Percentiles rank a stretch among this genome's conserved stretches.
phyloP scores from a whole-genome alignment of 164 flowering plant genomes.

The Nymphaea colorata region DNA sequence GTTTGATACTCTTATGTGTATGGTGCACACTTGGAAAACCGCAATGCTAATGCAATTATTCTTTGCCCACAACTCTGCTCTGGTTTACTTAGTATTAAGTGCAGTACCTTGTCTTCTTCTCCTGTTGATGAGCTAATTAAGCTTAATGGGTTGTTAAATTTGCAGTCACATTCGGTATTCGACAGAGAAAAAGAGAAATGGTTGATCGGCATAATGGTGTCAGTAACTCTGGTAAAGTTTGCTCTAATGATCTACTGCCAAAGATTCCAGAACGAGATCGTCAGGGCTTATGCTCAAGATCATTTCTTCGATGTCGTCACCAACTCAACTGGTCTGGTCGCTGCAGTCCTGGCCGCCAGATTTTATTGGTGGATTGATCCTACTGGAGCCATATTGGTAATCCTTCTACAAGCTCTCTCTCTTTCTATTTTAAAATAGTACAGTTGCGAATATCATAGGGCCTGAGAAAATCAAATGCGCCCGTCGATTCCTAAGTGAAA shows the following conservation, averaged over 20 bases:
- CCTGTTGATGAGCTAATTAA: no score
- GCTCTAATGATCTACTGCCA: slow-evolving; percentile 56
- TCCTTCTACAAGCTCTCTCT: slow-evolving; percentile 3
- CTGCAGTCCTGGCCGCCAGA: slow-evolving; percentile 51
- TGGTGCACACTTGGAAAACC: no score
- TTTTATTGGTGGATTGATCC: slow-evolving; percentile 80
- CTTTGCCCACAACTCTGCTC: no score
- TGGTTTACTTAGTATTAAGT: no score
- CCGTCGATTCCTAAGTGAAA: not conserved
- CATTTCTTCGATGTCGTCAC: slow-evolving; percentile 81
- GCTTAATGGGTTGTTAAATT: no score
- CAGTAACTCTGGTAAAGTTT: slow-evolving; percentile 60
- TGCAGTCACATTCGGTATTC: slow-evolving; percentile 26
- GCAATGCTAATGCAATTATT: no score
- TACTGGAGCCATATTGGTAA: slow-evolving; percentile 62
- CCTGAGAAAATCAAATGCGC: not conserved
- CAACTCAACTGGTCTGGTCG: slow-evolving; percentile 52
- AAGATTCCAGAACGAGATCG: slow-evolving; percentile 58
- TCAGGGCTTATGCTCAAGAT: slow-evolving; percentile 72
- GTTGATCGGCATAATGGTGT: slow-evolving; percentile 77
- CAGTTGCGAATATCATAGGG: not conserved
- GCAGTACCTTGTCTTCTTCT: no score
- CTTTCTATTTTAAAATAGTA: not conserved
- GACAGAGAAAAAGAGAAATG: slow-evolving; percentile 41
- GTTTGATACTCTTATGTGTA: no score